Base-by-base conservation (phyloP, 192 early-diverging fungal genomes). In the Coemansia sp. region DNA sequence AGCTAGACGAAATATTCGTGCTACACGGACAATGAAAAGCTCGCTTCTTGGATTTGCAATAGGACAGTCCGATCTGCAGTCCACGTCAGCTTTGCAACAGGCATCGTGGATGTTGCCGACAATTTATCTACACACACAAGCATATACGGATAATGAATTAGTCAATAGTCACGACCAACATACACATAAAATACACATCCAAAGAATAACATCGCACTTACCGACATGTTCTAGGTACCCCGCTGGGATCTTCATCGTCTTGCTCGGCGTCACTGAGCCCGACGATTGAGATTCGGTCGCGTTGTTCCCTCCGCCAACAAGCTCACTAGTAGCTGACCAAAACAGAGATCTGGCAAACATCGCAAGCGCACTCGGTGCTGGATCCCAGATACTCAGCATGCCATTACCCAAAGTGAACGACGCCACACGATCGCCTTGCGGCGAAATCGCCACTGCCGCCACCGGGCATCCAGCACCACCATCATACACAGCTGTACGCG, bases 341-440 rank as follows among this genome's bases (percentile, higher is more conserved):
- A 82, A 73, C 64, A 84, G 58, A 50, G 82, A 75, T 19, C 68
- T 65, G 5, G 82, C 77, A 67, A 84, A 73, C 77, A 79, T 78
- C 12, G 76, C 77, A 62, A 84, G 60, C 10, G 74, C 77, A 51
- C 76, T 84, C 4, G 82, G 82, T 36, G 77, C 48, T 31, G 82
- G 77, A 23, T 84, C 74, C 82, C 82, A 84, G 39, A 84, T 66
- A 38, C 74, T 73, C 44, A 84, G 70, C 62, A 61, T 21, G 14
- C 74, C 65, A 34, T 66, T 66, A 7, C 66, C 73, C 67, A 78
- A 55, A n/a, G 77, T 67, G 62, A 84, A 84, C 77, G 82, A 78
- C 60, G 77, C 77, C n/a, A 84, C 82, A 14, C 64, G 68, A 45
- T 76, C 73, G 29, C 73, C 82, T 3, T 21, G n/a, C 8, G 82